These are phyloP conservation scores for Coffea eugenioides DNA, from an alignment of 257 asterid genomes.

Conservation along the genomic window DNA sequence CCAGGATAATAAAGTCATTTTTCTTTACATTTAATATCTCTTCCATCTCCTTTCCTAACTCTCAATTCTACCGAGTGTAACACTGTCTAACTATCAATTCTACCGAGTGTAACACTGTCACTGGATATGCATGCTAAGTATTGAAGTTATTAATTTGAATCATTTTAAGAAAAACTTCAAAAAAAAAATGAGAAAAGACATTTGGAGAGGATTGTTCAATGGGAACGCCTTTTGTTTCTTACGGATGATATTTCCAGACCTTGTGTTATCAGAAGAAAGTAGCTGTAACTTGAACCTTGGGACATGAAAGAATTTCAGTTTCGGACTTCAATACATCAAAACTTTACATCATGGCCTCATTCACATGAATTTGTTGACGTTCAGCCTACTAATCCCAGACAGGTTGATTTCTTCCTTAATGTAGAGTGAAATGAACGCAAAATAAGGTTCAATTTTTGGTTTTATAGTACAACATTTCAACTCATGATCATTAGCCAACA, in stretches of 20 bases:
- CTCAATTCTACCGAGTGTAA: no score
- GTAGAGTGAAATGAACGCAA: no score
- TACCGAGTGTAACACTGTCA: no score
- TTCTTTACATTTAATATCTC: neutral
- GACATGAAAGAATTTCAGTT: neutral
- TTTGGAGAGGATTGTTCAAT: neutral
- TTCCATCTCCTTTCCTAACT: no score
- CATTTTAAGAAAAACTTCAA: no score
- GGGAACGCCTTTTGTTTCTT: neutral
- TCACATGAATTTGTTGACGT: neutral
- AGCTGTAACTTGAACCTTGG: neutral
- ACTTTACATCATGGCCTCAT: neutral
- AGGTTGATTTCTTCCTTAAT: neutral
- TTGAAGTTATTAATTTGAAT: no score
- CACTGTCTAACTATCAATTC: no score
- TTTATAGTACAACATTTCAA: no score
- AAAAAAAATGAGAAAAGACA: no score
- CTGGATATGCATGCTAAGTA: no score
- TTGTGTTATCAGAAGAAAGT: neutral
- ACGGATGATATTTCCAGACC: neutral
- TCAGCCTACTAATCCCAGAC: neutral
- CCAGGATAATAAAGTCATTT: neutral
- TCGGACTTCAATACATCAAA: neutral
- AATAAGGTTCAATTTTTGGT: no score
- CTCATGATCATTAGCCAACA: neutral